Evolutionary conservation across 176 grass and related monocot species (phyloP).

Genomic region (Aegilops tauschii): DNA sequence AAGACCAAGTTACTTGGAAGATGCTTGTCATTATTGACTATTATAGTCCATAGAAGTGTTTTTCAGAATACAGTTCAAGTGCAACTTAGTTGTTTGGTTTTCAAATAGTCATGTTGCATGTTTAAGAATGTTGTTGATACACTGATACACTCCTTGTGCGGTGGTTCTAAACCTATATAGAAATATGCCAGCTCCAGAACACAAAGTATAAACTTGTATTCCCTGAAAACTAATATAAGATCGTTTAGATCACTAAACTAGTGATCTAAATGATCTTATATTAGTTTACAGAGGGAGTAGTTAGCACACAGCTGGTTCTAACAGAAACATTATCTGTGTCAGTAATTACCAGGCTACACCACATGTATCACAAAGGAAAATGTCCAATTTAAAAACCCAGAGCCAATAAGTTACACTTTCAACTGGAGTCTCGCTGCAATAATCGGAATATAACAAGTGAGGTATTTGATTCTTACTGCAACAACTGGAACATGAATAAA

Average conservation of each 20-base stretch:
- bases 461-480: background rate
- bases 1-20: background rate
- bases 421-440: background rate
- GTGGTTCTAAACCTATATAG: constrained; percentile 2
- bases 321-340: background rate
- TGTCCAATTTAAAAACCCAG: background rate
- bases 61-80: background rate
- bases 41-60: background rate
- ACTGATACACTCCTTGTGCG: background rate
- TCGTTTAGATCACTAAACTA: too few relatives aligned
- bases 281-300: background rate
- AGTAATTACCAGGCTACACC: background rate
- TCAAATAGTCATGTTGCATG: background rate
- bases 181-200: constrained; percentile 11
- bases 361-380: background rate
- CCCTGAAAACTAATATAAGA: too few relatives aligned
- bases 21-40: background rate
- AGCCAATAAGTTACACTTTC: constrained; percentile 11
- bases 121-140: background rate
- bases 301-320: constrained; percentile 1
- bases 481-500: background rate
- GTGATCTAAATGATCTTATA: too few relatives aligned
- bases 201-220: background rate
- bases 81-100: constrained; percentile 10
- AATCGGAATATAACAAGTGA: background rate